Base-by-base conservation (phyloP, 1,284 basidiomycete genomes). In the Ceratobasidium sp. region DNA sequence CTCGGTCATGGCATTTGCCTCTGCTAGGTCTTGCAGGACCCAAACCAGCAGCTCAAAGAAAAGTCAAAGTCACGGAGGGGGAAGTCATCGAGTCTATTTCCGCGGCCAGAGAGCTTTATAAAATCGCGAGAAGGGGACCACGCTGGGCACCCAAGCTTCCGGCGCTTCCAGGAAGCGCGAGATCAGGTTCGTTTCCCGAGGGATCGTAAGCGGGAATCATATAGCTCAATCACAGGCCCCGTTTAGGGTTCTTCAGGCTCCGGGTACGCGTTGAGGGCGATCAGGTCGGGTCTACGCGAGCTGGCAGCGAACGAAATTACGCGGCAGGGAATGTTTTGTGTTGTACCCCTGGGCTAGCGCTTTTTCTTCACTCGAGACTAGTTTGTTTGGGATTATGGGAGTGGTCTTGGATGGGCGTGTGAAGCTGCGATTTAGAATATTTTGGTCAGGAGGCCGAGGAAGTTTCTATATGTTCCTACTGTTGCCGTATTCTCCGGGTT, bases 131-230 rank as follows among this genome's bases (percentile, higher is more conserved):
- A 24, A 29, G 24, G 43, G 59, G 59, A 73, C 66, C 66, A 69
- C 53, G 66, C 29, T 58, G 66, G 54, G 39, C 71, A 73, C 46
- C 66, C 71, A 63, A 41, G 71, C 71, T 73, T 73, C 71, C 59
- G 71, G 71, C 58, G 59, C 71, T 54, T 63, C 63, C 48, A 48
- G 29, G 39, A 37, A 34, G 59, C 53, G 59, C 29, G 24, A 16
- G 58, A 72, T 73, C 71, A 73, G 59, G 48, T 73, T 53, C 34
- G 34, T 56, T 72, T 72, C 43, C 69, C 58, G 58, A 72, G 51
- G 22, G 69, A 72, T 72, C 59, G 59, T 73, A 73, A 73, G 71
- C 71, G 71, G 71, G 48, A 73, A 73, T 22, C 27, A 37, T 16
- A 68, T 46, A 22, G 56, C 39, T 63, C 48, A 73, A 73, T 73